Conservation (phyloP, 83 land plant species). For the Picea abies region DNA sequence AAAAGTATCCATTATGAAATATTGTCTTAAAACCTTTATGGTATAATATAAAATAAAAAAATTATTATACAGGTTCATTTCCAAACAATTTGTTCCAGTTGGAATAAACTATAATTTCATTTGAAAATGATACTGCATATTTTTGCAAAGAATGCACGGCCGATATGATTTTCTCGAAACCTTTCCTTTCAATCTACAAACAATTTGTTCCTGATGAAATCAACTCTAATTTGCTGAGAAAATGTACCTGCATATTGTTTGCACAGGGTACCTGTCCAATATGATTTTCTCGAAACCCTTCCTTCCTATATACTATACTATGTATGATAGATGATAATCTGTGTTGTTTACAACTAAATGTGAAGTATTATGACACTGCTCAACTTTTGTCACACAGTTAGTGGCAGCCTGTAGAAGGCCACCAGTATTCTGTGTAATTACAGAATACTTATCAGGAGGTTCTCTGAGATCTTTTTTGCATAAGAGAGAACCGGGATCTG, state of each 20-base stretch:
- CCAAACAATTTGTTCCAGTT: background rate
- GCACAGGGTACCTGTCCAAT: background rate
- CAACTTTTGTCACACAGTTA: conserved; percentile 43
- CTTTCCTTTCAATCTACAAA: background rate
- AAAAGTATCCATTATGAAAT: too few relatives aligned
- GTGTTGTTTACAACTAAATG: background rate
- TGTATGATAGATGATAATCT: background rate
- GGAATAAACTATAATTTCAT: background rate
- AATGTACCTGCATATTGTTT: background rate
- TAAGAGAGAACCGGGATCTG: conserved; percentile 47
- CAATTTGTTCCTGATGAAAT: background rate
- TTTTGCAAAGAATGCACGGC: background rate
- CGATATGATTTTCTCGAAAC: background rate
- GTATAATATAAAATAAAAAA: too few relatives aligned
- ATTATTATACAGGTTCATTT: background rate
- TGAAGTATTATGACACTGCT: background rate
- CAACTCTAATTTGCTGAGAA: background rate
- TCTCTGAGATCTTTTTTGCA: conserved; percentile 75
- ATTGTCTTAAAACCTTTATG: too few relatives aligned
- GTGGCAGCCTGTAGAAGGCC: conserved; percentile 71
- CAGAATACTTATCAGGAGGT: conserved; percentile 83
- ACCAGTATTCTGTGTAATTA: conserved; percentile 75
- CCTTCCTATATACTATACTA: background rate
- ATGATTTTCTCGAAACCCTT: background rate
- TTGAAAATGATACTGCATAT: too few relatives aligned